Percentiles rank a stretch among this genome's conserved stretches.
These are phyloP conservation scores for Starmerella lactis-condensi DNA, from an alignment of 805 yeast species.

Conservation along the genomic window DNA sequence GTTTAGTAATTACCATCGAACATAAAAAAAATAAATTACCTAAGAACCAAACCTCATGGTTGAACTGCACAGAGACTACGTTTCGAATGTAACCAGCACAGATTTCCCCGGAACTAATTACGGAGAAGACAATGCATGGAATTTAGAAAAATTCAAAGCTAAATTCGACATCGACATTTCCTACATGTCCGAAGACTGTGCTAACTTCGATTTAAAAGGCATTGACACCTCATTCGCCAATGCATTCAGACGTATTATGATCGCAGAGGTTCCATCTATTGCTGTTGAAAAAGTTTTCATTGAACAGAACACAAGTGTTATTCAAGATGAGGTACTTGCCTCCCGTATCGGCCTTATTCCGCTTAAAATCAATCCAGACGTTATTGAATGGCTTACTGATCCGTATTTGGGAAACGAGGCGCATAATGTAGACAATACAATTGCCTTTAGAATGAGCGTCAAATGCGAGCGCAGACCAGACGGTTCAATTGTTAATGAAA, in stretches of 20 bases:
- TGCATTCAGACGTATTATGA: slow-evolving; percentile 93
- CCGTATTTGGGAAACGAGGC: slow-evolving; percentile 13
- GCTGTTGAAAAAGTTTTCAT: slow-evolving; percentile 86
- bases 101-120: slow-evolving; percentile 80
- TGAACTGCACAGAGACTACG: slow-evolving; percentile 16
- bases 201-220: slow-evolving; percentile 73
- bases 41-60: slow-evolving; percentile 13
- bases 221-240: slow-evolving; percentile 86
- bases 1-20: too few relatives aligned
- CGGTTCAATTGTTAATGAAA: slow-evolving; percentile 63
- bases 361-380: slow-evolving; percentile 76
- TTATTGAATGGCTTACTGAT: slow-evolving; percentile 48
- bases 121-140: slow-evolving; percentile 58
- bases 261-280: slow-evolving; percentile 87
- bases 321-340: slow-evolving; percentile 92
- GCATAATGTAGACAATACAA: slow-evolving; percentile 74
- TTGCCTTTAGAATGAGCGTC: slow-evolving; percentile 64
- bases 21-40: too few relatives aligned
- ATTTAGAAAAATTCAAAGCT: slow-evolving; percentile 57
- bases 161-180: slow-evolving; percentile 46
- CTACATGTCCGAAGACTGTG: slow-evolving; percentile 38
- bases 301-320: slow-evolving; percentile 86
- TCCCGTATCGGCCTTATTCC: slow-evolving; percentile 91
- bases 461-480: slow-evolving; percentile 79
- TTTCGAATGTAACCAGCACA: slow-evolving; percentile 39